Conservation (phyloP, 2,329 filamentous ascomycete species). For the Calcarisporium arbuscula region DNA sequence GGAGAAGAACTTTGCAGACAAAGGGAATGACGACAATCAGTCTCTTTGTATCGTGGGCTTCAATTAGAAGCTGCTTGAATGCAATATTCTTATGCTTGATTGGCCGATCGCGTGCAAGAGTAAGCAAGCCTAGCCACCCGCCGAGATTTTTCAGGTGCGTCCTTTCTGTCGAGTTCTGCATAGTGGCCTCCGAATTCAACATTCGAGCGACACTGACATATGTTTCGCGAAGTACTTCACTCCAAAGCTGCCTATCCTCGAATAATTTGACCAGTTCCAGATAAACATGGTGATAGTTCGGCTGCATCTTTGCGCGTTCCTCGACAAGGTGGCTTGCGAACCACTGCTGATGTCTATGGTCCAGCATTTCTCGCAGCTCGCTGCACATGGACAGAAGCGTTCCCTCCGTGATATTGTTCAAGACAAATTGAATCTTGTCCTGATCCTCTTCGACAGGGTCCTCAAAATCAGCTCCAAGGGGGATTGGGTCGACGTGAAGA, state of each 20-base stretch:
- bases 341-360: constrained; percentile 85
- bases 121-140: constrained; percentile 87
- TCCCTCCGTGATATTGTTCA: constrained; percentile 92
- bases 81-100: constrained; percentile 96
- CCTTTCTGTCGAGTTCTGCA: constrained; percentile 79
- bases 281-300: constrained; percentile 92
- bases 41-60: constrained; percentile 88
- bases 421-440: constrained; percentile 88
- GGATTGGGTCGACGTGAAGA: constrained; percentile 67
- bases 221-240: constrained; percentile 87
- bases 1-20: constrained; percentile 89
- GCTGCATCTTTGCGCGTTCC: constrained; percentile 92
- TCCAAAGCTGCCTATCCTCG: constrained; percentile 71
- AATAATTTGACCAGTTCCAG: constrained; percentile 82
- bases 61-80: constrained; percentile 90
- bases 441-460: constrained; percentile 81
- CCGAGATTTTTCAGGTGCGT: constrained; percentile 89
- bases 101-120: constrained; percentile 86
- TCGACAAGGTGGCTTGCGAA: constrained; percentile 94
- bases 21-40: constrained; percentile 92
- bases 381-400: constrained; percentile 80
- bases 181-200: constrained; percentile 82
- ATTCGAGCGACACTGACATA: constrained; percentile 80
- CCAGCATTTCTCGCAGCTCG: constrained; percentile 72
- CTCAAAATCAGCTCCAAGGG: constrained; percentile 60